Evolutionary conservation across 441 rosid genomes (phyloP).

Genomic region (Daphne laureola): DNA sequence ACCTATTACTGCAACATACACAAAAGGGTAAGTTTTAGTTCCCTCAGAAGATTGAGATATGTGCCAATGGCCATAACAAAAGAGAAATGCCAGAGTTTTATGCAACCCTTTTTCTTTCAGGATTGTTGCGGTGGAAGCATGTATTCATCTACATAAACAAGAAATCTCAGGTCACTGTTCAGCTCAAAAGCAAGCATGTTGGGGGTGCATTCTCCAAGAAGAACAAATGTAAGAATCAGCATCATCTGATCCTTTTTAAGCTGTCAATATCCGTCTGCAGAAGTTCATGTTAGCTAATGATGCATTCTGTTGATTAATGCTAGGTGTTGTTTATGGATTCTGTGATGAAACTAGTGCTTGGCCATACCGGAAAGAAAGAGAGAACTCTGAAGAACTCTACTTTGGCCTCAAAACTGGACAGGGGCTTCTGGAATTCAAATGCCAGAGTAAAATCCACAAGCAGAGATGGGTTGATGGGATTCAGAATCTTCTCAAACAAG

Average conservation of each 20-base stretch:
- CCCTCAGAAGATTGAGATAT: background rate
- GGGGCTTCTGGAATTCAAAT: slow-evolving; percentile 78
- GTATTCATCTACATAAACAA: slow-evolving; percentile 62
- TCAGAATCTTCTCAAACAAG: slow-evolving; percentile 54
- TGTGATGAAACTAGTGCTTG: slow-evolving; percentile 80
- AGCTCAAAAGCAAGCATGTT: slow-evolving; percentile 82
- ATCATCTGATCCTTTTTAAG: too few relatives aligned
- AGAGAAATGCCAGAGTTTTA: background rate
- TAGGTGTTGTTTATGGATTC: slow-evolving; percentile 75
- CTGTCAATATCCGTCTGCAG: too few relatives aligned
- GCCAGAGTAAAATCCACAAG: slow-evolving; percentile 74
- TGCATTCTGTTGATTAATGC: background rate
- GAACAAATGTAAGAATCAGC: slow-evolving; percentile 53
- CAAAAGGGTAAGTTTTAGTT: slow-evolving; percentile 47
- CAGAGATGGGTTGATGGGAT: slow-evolving; percentile 80
- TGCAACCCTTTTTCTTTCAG: slow-evolving; percentile 32
- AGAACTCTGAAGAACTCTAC: slow-evolving; percentile 50
- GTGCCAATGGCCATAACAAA: background rate
- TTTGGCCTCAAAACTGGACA: slow-evolving; percentile 80
- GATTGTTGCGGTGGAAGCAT: slow-evolving; percentile 53
- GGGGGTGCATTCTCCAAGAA: slow-evolving; percentile 96
- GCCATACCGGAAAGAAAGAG: slow-evolving; percentile 76
- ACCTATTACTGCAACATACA: slow-evolving; percentile 58
- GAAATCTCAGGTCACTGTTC: slow-evolving; percentile 76
- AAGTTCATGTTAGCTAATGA: too few relatives aligned